Conservation (phyloP, 805 yeast genomes). For the Nakazawaea laoshanensis region DNA sequence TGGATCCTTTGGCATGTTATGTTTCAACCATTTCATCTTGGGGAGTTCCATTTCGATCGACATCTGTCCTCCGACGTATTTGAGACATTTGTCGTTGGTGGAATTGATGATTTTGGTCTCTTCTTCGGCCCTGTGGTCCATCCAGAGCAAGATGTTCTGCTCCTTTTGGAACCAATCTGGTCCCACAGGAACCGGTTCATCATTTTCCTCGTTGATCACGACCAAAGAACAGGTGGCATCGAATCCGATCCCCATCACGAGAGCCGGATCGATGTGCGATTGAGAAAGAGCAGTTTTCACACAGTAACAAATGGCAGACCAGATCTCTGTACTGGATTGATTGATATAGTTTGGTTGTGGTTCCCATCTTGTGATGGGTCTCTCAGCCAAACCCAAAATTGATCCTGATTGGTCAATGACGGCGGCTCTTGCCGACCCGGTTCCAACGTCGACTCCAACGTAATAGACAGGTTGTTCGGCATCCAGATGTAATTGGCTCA, state of each 20-base stretch:
- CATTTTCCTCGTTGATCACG: constrained; percentile 56
- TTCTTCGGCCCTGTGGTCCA: constrained; percentile 90
- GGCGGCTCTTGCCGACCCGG: constrained; percentile 96
- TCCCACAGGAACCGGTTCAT: constrained; percentile 80
- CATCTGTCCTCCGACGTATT: constrained; percentile 96
- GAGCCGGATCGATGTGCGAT: constrained; percentile 58
- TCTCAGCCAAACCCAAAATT: constrained; percentile 69
- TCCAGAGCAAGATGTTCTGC: constrained; percentile 91
- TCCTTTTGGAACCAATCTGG: constrained; percentile 69
- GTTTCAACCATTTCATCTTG: constrained; percentile 92
- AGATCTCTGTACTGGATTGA: constrained; percentile 85
- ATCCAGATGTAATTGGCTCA: constrained; percentile 17
- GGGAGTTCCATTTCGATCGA: constrained; percentile 98
- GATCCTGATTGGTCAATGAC: constrained; percentile 78
- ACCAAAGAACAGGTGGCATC: constrained; percentile 97
- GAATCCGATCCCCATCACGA: constrained; percentile 83
- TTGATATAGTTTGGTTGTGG: constrained; percentile 67
- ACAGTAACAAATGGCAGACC: constrained; percentile 82
- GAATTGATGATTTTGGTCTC: constrained; percentile 80
- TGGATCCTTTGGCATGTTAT: constrained; percentile 57
- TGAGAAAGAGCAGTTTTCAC: constrained; percentile 69
- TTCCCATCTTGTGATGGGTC: constrained; percentile 72
- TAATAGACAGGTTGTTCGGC: constrained; percentile 21
- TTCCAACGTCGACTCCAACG: constrained; percentile 51
- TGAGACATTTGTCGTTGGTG: constrained; percentile 69